Base-by-base conservation (phyloP, 257 asterid genomes). In the Paraleonurus japonicus region DNA sequence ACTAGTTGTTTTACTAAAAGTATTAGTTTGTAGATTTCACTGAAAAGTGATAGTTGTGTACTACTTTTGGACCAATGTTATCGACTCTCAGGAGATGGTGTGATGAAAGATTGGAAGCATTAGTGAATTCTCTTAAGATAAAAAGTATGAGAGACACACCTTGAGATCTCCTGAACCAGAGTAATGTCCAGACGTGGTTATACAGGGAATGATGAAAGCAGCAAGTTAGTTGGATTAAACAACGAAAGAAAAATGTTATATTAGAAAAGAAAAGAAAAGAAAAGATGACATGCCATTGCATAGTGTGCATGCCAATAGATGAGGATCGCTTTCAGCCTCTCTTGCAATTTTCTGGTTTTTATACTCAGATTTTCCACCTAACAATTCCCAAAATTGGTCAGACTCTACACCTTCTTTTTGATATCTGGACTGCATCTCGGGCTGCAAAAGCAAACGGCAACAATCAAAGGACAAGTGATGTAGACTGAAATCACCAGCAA, bases 391-490 rank as follows among this genome's bases (percentile, higher is more conserved):
- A 72, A 92, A 92, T 72, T 73, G 81, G 67, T 89, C 96, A 7
- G 90, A 80, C 72, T 92, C 98, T 53, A 79, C 77, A 69, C 98
- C 98, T 84, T 92, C 98, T 73, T 92, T 92, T 78, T 85, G 92
- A 78, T 75, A 67, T 64, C 81, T 82, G 63, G 90, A 84, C 77
- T 81, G 96, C 86, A 80, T 79, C 45, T 84, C 72, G 32, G 96
- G 95, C 98, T 92, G 91, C 79, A 72, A 41, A 61, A 35, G 60
- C 16, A 7, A 73, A 72, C 51, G 51, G 73, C 58, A 55, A 20
- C 48, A 59, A 70, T 73, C 45, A 65, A 71, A 65, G 2, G 65
- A 60, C 65, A 72, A 11, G 48, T 32, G 47, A 76, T 41, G 55
- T 45, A 72, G 48, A 23, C n/a, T 50, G 66, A 65, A 47, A 26